Conservation (phyloP, 75 land plant genomes). For the Cupressus sempervirens region DNA sequence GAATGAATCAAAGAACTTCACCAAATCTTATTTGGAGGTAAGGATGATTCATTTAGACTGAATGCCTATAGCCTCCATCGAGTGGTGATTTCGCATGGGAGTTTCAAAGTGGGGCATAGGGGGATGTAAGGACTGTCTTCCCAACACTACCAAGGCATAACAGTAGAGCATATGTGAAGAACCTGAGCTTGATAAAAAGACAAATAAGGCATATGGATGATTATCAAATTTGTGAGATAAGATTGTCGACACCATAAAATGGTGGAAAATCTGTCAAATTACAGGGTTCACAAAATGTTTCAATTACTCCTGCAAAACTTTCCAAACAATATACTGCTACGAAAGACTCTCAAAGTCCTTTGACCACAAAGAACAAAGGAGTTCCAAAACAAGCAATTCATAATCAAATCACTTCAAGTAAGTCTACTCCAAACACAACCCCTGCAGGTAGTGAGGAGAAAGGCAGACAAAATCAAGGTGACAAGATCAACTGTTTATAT, state of each 20-base stretch:
- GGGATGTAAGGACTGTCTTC: too few relatives aligned
- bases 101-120: too few relatives aligned
- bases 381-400: not conserved
- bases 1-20: too few relatives aligned
- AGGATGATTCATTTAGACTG: too few relatives aligned
- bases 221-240: too few relatives aligned
- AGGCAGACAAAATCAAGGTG: not conserved
- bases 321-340: not conserved
- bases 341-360: not conserved
- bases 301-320: not conserved
- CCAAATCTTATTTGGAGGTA: too few relatives aligned
- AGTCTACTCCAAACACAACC: not conserved
- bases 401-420: not conserved
- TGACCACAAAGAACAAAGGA: not conserved
- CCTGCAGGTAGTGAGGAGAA: not conserved
- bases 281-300: not conserved
- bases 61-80: too few relatives aligned
- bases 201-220: too few relatives aligned
- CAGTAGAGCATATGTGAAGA: too few relatives aligned
- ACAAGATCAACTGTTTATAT: not conserved
- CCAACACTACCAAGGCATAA: too few relatives aligned
- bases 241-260: not conserved
- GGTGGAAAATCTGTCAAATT: not conserved
- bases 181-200: too few relatives aligned
- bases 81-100: too few relatives aligned